A percentile compares a stretch with the other conserved stretches of the same genome.
These are phyloP conservation scores for Silene vulgaris DNA, from an alignment of 179 eudicot species.

Conservation along the genomic window DNA sequence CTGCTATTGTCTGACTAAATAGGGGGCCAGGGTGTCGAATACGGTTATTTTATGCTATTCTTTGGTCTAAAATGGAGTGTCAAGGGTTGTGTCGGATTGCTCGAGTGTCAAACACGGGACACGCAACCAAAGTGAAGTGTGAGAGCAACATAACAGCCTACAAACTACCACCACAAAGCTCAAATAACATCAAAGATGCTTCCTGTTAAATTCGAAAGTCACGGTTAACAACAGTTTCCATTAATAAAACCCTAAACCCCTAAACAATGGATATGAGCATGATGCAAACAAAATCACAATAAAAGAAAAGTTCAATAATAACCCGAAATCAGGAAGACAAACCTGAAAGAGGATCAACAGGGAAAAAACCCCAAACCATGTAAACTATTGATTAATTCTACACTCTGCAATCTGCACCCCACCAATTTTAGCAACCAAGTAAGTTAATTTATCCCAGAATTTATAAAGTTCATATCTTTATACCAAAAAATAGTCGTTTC, in stretches of 20 bases:
- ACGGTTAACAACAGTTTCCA: background rate
- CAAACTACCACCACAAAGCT: background rate
- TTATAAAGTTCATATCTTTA: background rate
- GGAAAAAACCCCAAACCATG: constrained; percentile 87
- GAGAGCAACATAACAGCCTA: background rate
- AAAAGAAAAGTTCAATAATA: background rate
- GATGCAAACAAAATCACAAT: background rate
- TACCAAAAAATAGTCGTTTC: too few relatives aligned
- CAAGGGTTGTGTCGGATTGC: background rate
- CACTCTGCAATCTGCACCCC: constrained; percentile 9
- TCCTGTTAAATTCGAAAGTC: background rate
- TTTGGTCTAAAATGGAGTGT: background rate
- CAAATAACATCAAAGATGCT: background rate
- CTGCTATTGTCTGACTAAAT: background rate
- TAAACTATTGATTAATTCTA: background rate
- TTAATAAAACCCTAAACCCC: background rate
- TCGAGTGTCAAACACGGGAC: background rate
- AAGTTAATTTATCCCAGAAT: background rate
- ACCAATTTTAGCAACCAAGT: background rate
- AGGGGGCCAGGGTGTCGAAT: background rate
- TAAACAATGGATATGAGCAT: background rate
- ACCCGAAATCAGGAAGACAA: background rate
- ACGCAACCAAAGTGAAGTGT: too few relatives aligned
- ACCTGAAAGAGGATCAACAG: constrained; percentile 73
- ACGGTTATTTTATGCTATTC: background rate